phyloP scores from a whole-genome alignment of 805 yeast genomes.

The Saccharomycopsis javanensis region DNA sequence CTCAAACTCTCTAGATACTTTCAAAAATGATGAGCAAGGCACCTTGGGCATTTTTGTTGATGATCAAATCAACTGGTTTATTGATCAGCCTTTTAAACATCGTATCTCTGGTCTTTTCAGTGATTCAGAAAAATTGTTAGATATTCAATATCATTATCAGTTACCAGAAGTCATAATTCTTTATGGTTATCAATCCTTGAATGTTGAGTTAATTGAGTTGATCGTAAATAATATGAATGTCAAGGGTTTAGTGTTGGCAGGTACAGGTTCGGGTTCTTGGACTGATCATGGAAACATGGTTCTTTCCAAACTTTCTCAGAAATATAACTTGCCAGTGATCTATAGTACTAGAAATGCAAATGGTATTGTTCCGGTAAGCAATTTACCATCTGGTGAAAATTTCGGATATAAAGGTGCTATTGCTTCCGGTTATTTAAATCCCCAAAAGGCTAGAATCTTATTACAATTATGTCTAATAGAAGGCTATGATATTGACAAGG shows the following conservation, averaged over 20 bases:
- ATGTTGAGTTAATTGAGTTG: constrained; percentile 37
- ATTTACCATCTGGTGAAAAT: constrained; percentile 20
- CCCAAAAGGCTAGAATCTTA: constrained; percentile 40
- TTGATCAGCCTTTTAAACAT: constrained; percentile 10
- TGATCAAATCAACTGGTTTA: constrained; percentile 44
- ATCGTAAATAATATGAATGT: constrained; percentile 33
- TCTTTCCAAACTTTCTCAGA: constrained; percentile 32
- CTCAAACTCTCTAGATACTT: constrained; percentile 62
- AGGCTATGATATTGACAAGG: constrained; percentile 30
- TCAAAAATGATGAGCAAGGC: constrained; percentile 60
- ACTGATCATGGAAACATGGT: constrained; percentile 39
- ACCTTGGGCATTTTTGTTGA: constrained; percentile 62
- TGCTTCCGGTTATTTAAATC: constrained; percentile 44
- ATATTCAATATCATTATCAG: constrained; percentile 12
- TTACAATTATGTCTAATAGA: constrained; percentile 40
- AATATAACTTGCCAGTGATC: constrained; percentile 40
- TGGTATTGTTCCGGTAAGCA: constrained; percentile 56
- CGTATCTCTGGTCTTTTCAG: constrained; percentile 16
- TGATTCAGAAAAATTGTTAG: constrained; percentile 12
- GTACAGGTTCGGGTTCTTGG: constrained; percentile 65
- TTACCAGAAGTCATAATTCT: constrained; percentile 42
- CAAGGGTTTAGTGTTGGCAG: constrained; percentile 53
- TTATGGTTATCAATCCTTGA: constrained; percentile 54
- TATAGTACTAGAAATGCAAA: constrained; percentile 62
- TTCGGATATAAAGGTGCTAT: constrained; percentile 26